These are phyloP conservation scores for Tulasnella sp. DNA, from an alignment of 768 basidiomycete genomes.

Conservation along the genomic window DNA sequence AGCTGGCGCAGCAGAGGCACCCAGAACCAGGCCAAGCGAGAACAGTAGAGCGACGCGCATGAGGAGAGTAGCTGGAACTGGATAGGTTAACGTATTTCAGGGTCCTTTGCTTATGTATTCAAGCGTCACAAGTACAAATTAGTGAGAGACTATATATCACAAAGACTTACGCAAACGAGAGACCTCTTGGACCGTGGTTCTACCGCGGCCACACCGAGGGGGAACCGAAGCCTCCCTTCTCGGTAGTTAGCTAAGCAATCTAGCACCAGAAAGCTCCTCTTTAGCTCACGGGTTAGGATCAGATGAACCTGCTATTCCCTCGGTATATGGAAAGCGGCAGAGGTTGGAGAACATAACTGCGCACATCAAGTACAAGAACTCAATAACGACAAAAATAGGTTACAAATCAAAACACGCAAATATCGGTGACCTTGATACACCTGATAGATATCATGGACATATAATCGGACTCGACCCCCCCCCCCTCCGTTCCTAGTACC, in stretches of 20 bases:
- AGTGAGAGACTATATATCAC: background rate
- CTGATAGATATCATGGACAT: too few species aligned
- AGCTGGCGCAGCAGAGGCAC: background rate
- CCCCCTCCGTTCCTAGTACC: background rate
- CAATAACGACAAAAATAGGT: too few species aligned
- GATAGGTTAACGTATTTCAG: background rate
- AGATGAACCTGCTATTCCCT: background rate
- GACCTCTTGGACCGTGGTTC: background rate
- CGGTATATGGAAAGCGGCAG: too few species aligned
- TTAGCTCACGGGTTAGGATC: background rate
- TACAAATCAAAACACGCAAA: too few species aligned
- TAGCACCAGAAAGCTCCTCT: background rate
- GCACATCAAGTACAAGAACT: too few species aligned
- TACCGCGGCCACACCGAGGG: background rate
- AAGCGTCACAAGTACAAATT: background rate
- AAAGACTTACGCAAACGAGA: background rate
- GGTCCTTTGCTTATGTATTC: background rate
- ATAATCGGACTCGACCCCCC: too few species aligned
- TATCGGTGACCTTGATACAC: too few species aligned
- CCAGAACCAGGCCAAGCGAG: background rate
- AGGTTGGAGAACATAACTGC: too few species aligned
- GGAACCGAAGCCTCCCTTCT: background rate
- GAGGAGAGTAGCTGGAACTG: background rate
- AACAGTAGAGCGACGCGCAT: background rate
- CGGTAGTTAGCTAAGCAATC: background rate